Base-by-base conservation (phyloP, 768 basidiomycete genomes). In the Rhodosporidiobolus odoratus region DNA sequence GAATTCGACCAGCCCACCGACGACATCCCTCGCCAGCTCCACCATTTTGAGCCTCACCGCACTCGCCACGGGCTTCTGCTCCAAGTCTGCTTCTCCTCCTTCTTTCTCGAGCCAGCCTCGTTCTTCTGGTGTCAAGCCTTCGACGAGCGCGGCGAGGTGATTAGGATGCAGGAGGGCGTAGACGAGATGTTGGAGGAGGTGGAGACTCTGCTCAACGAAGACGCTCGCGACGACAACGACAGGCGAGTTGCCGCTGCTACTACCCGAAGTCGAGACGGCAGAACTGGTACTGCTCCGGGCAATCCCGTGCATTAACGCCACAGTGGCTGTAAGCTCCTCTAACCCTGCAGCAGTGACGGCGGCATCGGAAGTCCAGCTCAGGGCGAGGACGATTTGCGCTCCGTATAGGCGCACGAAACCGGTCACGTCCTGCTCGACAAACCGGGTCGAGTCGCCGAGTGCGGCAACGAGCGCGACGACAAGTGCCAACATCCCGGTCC, bases 101-200 rank as follows among this genome's bases (percentile, higher is more conserved):
- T 89, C 88, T 71, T 86, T 87, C 75, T 92, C 89, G 58, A 90
- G 82, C 58, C 83, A 82, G 0, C 80, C 80, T 12, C 88, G 85
- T 75, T 95, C 93, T 17, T 91, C 91, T 3, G 84, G 78, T 0
- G 89, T 88, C 21, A 90, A 83, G 10, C 91, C 88, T 67, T 94
- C 91, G 74, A 94, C 82, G 35, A 91, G 82, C 73, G 87, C 88
- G 2, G 88, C 86, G 19, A 96, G 84, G 75, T 92, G 88, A 76
- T 93, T 90, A 12, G 93, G 93, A 79, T 97, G 93, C 0, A 91
- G 88, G 57, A 95, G 83, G 0, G 91, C 89, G 73, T 93, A 92
- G 79, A 92, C 93, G 71, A 96, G 80, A 73, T 92, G 89, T 77
- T 92, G 91, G 1, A 96, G 82, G 34, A 95, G 72, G 60, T 66